These are phyloP conservation scores for Fraxinus americana DNA, from an alignment of 257 asterid genomes.

Conservation along the genomic window DNA sequence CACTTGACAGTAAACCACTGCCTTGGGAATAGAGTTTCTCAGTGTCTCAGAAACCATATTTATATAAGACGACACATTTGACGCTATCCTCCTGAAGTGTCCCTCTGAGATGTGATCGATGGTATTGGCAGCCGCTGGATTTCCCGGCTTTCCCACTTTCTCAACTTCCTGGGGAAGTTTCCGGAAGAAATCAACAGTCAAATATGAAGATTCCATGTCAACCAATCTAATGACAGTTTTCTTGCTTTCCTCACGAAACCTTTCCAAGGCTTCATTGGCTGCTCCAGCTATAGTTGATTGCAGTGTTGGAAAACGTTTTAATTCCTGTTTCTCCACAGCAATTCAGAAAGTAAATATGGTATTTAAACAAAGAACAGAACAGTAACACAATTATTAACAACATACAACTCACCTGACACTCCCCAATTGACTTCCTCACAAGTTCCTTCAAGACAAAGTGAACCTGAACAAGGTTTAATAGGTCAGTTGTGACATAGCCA, in stretches of 20 bases:
- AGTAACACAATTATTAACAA: background rate
- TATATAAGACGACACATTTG: constrained; percentile 78
- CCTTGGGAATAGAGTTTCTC: constrained; percentile 77
- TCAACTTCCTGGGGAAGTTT: constrained; percentile 88
- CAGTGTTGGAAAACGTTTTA: constrained; percentile 81
- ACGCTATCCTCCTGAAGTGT: constrained; percentile 91
- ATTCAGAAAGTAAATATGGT: constrained; percentile 11
- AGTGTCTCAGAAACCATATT: constrained; percentile 72
- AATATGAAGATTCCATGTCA: constrained; percentile 86
- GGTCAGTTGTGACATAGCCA: constrained; percentile 22
- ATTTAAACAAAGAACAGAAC: background rate
- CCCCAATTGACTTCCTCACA: constrained; percentile 84
- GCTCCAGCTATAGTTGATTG: constrained; percentile 81
- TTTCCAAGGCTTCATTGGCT: constrained; percentile 75
- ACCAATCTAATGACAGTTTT: constrained; percentile 76
- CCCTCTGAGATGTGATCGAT: constrained; percentile 68
- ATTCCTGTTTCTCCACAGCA: constrained; percentile 52
- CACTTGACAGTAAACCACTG: constrained; percentile 91
- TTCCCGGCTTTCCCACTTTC: constrained; percentile 51
- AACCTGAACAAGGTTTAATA: constrained; percentile 52
- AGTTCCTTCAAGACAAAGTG: constrained; percentile 90
- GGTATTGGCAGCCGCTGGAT: constrained; percentile 46
- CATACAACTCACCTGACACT: constrained; percentile 71
- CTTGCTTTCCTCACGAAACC: constrained; percentile 78
- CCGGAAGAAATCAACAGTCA: constrained; percentile 89